phyloP scores from a whole-genome alignment of 371 early-diverging fungal genomes.

The Conidiobolus incongruus region DNA sequence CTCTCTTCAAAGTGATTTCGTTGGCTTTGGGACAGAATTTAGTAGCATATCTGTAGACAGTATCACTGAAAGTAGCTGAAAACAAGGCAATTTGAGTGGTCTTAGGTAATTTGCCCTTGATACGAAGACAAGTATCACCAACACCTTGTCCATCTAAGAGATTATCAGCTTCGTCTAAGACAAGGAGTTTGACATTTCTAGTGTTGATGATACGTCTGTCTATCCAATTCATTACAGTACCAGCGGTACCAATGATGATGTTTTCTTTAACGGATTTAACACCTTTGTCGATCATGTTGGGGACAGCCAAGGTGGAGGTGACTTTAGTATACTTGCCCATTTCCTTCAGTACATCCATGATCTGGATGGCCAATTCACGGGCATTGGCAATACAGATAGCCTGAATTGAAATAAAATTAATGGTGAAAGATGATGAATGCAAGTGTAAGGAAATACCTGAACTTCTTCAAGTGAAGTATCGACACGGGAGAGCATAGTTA shows the following conservation, averaged over 20 bases:
- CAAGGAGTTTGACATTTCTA: slow-evolving; percentile 40
- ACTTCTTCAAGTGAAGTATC: slow-evolving; percentile 20
- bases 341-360: slow-evolving; percentile 65
- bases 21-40: slow-evolving; percentile 66
- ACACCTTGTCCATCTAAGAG: slow-evolving; percentile 78
- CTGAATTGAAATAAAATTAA: no score
- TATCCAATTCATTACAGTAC: slow-evolving; percentile 59
- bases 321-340: slow-evolving; percentile 70
- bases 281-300: slow-evolving; percentile 7
- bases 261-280: no score
- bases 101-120: slow-evolving; percentile 31
- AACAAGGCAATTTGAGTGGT: slow-evolving; percentile 68
- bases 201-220: slow-evolving; percentile 28
- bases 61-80: slow-evolving; percentile 87
- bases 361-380: slow-evolving; percentile 93
- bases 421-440: no score
- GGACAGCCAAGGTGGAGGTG: slow-evolving; percentile 8
- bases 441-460: slow-evolving; percentile 25
- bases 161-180: slow-evolving; percentile 88
- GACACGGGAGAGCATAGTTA: slow-evolving; percentile 67
- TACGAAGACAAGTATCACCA: slow-evolving; percentile 60
- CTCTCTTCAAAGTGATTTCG: slow-evolving; percentile 57
- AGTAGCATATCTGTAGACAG: slow-evolving; percentile 52
- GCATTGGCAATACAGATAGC: slow-evolving; percentile 92
- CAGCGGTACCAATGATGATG: slow-evolving; percentile 90